These are phyloP conservation scores for Cytospora leucostoma DNA, from an alignment of 2,329 filamentous ascomycete genomes.

Conservation along the genomic window DNA sequence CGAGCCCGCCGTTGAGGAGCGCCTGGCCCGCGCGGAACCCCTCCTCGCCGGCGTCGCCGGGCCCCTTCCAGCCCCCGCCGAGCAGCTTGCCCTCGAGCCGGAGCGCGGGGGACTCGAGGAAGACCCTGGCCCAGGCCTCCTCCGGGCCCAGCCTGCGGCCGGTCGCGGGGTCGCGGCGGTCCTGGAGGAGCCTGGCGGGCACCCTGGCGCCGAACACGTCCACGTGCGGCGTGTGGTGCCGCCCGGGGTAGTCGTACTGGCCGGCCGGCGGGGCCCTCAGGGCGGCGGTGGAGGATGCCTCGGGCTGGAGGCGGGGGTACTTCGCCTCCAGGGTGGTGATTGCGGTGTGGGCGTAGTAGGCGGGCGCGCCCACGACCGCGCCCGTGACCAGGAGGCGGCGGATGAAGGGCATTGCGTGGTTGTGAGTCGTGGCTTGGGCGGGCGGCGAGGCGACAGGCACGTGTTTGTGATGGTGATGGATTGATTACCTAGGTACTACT, in stretches of 20 bases:
- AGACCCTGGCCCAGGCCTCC: constrained; percentile 17
- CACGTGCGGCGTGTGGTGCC: constrained; percentile 13
- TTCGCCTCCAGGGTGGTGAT: constrained; percentile 15
- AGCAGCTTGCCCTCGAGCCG: constrained; percentile 17
- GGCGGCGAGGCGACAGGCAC: too few species aligned
- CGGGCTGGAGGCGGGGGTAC: constrained; percentile 19
- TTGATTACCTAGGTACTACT: too few species aligned
- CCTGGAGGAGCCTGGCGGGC: constrained; percentile 3
- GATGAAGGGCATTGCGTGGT: constrained; percentile 11
- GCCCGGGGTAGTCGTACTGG: background rate
- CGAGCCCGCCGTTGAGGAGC: constrained; percentile 13
- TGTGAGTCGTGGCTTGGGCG: background rate
- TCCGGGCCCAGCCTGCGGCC: constrained; percentile 13
- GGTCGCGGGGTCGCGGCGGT: background rate
- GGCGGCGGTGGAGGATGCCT: constrained; percentile 2
- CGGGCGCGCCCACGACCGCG: constrained; percentile 11
- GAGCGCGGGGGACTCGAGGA: constrained; percentile 18
- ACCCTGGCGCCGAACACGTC: constrained; percentile 13
- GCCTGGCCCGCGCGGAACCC: constrained; percentile 8
- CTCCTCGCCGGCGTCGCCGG: constrained; percentile 9
- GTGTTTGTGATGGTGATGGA: too few species aligned
- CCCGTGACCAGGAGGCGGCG: constrained; percentile 11
- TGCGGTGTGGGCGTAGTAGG: constrained; percentile 6
- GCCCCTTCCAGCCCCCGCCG: background rate
- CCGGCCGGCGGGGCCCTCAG: background rate